Base-by-base conservation (phyloP, 495 filamentous ascomycete species). In the Chlorociboria aeruginascens region DNA sequence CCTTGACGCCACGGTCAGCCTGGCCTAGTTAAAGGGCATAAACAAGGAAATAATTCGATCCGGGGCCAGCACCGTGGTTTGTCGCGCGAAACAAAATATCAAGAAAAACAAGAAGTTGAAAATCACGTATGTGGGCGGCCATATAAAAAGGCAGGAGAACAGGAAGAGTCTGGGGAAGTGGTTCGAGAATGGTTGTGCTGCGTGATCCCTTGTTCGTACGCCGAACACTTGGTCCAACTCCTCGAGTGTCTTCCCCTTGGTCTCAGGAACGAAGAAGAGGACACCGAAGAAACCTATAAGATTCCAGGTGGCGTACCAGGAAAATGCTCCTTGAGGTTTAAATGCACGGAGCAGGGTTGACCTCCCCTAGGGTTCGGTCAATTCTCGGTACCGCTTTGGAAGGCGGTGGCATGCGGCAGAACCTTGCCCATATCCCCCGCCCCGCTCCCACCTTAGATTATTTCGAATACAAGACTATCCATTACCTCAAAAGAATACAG, bases 231-330 rank as follows among this genome's bases (percentile, higher is more conserved):
- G 69, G 47, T 79, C 74, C 25, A 79, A 61, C 43, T 83, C 79
- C 53, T 83, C 81, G 8, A 89, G 74, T 4, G 83, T 86, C 30
- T 76, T 72, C 58, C 85, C 83, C 62, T 88, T 89, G 0, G 85
- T 88, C 64, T 89, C 85, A 8, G 82, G 83, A 6, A 90, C 70
- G 64, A 73, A 86, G 43, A 87, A 67, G 62, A 86, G 83, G 52
- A 88, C 83, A 66, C 84, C 70, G 32, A 81, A 55, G 17, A 85
- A 70, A 8, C 81, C 85, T 25, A 77, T 64, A 11, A 85, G 60
- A 54, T 89, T 89, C 48, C 86, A 70, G 9, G 63, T 78, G 33
- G 81, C 82, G 52, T 82, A 83, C 56, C 80, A 78, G 36, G 66
- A 66, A 36, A 82, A 76, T 9, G 59, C 59, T 25, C 66, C 69